Base-by-base conservation (phyloP, 441 rosid genomes). In the Erysimum pusillum region DNA sequence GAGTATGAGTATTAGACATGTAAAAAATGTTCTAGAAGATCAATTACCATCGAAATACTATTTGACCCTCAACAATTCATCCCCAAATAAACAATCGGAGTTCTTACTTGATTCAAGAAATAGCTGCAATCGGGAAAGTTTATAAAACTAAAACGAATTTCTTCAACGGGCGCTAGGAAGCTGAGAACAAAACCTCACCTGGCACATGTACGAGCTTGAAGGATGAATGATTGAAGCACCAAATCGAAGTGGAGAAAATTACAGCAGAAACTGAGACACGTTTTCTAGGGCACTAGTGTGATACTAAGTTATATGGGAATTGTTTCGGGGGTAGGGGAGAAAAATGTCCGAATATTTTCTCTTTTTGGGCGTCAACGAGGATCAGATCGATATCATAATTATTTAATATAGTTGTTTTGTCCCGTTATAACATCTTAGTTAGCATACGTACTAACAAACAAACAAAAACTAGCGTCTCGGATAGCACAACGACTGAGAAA, bases 361-460 rank as follows among this genome's bases (percentile, higher is more conserved):
- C 1, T 0, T 25, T n/a, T 61, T 49, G 36, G 53, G 60, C 34
- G 49, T 65, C 60, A 74, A 65, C 58, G 59, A 64, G 64, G 57
- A 64, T 74, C 38, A n/a, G 13, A 31, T 41, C 17, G 17, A 52
- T 38, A 20, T 8, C 28, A 48, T 10, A n/a, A 22, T 35, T 36
- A 6, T 22, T 60, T 34, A 5, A 10, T 34, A 1, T n/a, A 31
- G 51, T 20, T n/a, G 25, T 52, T n/a, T 39, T 53, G 31, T 53
- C 62, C 2, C 2, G 49, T 39, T 25, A 25, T 15, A 25, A 53
- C 25, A 53, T 25, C 34, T 25, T 4, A 25, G 8, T 53, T 25
- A 4, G 8, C 11, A 22, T 52, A 25, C 28, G 28, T 25, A 4
- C 14, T 20, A 51, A 22, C 31, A 53, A 53, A 53, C 15, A 53